Evolutionary conservation across 2,329 filamentous ascomycete species (phyloP).

Genomic region (Zarea fungicola): DNA sequence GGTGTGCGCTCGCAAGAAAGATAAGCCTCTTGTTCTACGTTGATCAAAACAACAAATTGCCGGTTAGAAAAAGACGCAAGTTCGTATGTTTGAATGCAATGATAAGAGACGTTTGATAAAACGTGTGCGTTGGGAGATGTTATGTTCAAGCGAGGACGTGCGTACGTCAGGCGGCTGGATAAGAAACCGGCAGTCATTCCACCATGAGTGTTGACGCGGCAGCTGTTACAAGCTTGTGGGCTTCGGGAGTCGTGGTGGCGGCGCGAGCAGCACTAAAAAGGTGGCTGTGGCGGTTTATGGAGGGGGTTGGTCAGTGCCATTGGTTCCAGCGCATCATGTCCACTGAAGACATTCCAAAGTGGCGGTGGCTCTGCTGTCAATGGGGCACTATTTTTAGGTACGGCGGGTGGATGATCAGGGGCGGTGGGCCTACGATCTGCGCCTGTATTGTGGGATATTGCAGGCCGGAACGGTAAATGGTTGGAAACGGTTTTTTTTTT

Average conservation of each 20-base stretch:
- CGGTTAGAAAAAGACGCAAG: too few species aligned
- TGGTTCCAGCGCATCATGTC: background rate
- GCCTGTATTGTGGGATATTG: constrained; percentile 10
- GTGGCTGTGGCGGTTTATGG: constrained; percentile 10
- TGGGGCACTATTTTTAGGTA: constrained; percentile 2
- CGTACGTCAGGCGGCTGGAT: constrained; percentile 8
- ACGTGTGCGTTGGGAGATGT: too few species aligned
- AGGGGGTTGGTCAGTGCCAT: background rate
- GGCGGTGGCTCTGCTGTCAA: background rate
- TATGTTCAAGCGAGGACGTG: background rate
- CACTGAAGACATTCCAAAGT: background rate
- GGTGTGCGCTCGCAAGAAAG: background rate
- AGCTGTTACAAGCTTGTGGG: constrained; percentile 2
- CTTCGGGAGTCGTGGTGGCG: background rate
- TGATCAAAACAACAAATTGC: too few species aligned
- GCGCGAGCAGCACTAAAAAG: background rate
- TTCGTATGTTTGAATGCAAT: background rate
- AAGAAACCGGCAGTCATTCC: background rate
- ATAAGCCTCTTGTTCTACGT: too few species aligned
- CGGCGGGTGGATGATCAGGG: background rate
- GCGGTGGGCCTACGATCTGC: constrained; percentile 5
- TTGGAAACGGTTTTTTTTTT: background rate
- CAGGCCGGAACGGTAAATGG: too few species aligned
- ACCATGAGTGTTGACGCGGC: constrained; percentile 6
- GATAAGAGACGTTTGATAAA: background rate